These are phyloP conservation scores for Colletotrichum simmondsii DNA, from an alignment of 2,329 filamentous ascomycete genomes.

Conservation along the genomic window DNA sequence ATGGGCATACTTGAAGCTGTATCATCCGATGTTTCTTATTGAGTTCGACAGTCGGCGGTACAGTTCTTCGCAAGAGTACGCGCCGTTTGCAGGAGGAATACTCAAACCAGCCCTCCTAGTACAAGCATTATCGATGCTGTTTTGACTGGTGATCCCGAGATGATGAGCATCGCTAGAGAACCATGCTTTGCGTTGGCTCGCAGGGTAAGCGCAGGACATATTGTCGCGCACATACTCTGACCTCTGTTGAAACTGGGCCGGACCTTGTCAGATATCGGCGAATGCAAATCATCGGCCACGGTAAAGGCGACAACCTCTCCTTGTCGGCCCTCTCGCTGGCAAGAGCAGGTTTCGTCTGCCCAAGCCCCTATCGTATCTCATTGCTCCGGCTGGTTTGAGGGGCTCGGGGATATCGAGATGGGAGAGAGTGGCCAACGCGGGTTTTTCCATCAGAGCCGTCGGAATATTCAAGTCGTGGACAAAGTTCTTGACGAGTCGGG, in stretches of 20 bases:
- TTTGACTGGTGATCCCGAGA: not conserved
- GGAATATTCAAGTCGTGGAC: not conserved
- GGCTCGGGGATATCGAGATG: not conserved
- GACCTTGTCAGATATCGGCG: not conserved
- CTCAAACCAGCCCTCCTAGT: not conserved
- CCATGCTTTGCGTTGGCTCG: slow-evolving; percentile 5
- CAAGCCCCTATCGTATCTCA: not conserved
- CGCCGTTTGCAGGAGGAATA: slow-evolving; percentile 1
- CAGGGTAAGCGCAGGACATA: slow-evolving; percentile 13
- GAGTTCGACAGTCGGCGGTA: not conserved
- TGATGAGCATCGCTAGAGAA: not conserved
- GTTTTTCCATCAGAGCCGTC: not conserved
- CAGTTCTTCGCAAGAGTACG: slow-evolving; percentile 1
- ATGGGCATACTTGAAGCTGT: not conserved
- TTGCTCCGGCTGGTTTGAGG: not conserved
- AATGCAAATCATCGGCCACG: not conserved
- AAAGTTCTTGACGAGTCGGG: not conserved
- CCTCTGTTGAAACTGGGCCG: not conserved
- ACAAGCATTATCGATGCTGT: slow-evolving; percentile 24
- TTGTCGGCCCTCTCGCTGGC: not conserved
- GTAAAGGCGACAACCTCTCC: not conserved
- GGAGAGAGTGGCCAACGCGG: no score
- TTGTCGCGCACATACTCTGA: not conserved
- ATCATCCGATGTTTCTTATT: slow-evolving; percentile 5
- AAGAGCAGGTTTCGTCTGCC: not conserved